Base-by-base conservation (phyloP, 345 rosid species). In the Citrus glauca region DNA sequence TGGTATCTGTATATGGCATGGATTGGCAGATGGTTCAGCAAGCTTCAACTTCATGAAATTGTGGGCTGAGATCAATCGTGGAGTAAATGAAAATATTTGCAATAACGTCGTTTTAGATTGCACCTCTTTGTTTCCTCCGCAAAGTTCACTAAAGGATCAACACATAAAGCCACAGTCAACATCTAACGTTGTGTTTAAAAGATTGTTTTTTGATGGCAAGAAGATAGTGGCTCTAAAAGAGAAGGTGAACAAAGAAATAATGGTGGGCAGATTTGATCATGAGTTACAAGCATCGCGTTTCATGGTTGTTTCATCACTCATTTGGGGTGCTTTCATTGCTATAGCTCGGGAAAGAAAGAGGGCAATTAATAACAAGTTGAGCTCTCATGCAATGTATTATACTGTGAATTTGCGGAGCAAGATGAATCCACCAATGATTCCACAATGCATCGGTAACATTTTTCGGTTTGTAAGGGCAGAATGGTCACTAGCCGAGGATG, bases 21-120 rank as follows among this genome's bases (percentile, higher is more conserved):
- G 55, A 64, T 55, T 84, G 4, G 85, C 75, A 1, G 85, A 84
- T 57, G 87, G 66, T 20, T 62, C 81, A 1, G 65, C 84, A 4
- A 25, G 77, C 0, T 63, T 50, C 6, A 53, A 35, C 14, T 75
- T 84, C 4, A 30, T 84, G 10, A 77, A 80, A 28, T 19, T 5
- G 2, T 84, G 84, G 89, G 74, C 69, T 63, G 68, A 42, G 2
- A 24, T 59, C 14, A 79, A 79, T 73, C 13, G 27, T 6, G 81
- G 76, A 17, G 57, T 9, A 16, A 17, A 1, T 16, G 38, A 6
- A 37, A 53, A 4, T 4, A 40, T 9, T 40, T 40, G 55, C 19
- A 16, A 50, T 50, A 53, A 45, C 0, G 6, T 53, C 22, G 0
- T 17, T 53, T 53, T 53, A 4, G 81, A 80, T 62, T 69, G 79